These are phyloP conservation scores for Boletus rex-veris DNA, from an alignment of 768 basidiomycete species.

Conservation along the genomic window DNA sequence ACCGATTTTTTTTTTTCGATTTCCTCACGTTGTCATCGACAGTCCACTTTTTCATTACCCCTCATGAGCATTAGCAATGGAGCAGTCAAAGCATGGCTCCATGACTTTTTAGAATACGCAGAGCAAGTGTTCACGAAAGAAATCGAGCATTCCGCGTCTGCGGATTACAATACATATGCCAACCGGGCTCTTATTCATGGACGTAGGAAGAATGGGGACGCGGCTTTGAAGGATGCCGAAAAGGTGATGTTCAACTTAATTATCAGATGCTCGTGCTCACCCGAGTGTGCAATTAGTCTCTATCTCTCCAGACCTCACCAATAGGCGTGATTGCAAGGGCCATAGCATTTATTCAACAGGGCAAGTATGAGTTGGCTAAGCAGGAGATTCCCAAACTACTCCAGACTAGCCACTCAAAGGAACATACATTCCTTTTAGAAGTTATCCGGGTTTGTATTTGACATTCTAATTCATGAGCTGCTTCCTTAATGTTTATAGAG, in stretches of 20 bases:
- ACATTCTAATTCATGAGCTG: not conserved
- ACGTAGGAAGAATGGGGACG: not conserved
- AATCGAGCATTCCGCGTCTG: not conserved
- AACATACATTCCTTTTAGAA: constrained; percentile 2
- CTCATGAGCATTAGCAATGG: constrained; percentile 16
- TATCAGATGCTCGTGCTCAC: not conserved
- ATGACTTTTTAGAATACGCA: constrained; percentile 4
- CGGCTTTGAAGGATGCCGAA: constrained; percentile 12
- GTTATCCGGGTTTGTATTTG: constrained; percentile 9
- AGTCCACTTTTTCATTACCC: constrained; percentile 10
- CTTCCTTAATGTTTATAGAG: not conserved
- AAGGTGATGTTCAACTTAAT: not conserved
- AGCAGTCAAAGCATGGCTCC: constrained; percentile 20
- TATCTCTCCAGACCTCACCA: constrained; percentile 5
- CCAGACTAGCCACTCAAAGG: not conserved
- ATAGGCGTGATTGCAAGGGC: constrained; percentile 16
- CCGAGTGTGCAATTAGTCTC: constrained; percentile 3
- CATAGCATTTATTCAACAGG: constrained; percentile 6
- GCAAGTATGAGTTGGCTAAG: not conserved
- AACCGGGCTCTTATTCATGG: constrained; percentile 15
- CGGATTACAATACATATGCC: constrained; percentile 6
- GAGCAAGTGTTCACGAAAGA: constrained; percentile 11
- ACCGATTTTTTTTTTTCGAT: not conserved
- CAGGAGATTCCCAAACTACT: constrained; percentile 2
- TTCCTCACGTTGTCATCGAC: not conserved